These are phyloP conservation scores for Sclerotinia nivalis DNA, from an alignment of 2,329 filamentous ascomycete genomes.

Conservation along the genomic window DNA sequence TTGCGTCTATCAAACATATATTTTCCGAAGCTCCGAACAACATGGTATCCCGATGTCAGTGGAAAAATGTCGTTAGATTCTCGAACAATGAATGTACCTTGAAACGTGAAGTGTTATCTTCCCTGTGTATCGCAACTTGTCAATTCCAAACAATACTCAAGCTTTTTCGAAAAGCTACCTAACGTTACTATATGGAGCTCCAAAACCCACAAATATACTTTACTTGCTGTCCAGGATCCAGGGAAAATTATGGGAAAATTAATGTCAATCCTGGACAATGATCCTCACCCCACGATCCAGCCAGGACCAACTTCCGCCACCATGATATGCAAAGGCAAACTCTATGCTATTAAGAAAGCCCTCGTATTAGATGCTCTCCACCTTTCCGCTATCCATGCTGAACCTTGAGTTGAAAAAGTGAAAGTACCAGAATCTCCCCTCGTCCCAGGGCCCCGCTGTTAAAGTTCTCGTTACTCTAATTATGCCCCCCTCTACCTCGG, in stretches of 20 bases:
- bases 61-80: background rate
- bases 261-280: constrained; percentile 2
- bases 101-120: background rate
- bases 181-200: background rate
- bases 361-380: background rate
- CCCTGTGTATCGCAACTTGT: background rate
- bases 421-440: background rate
- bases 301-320: background rate
- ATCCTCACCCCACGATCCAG: constrained; percentile 17
- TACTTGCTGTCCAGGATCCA: background rate
- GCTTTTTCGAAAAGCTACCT: background rate
- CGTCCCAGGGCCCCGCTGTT: background rate
- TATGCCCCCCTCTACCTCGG: background rate
- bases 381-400: background rate
- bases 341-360: background rate
- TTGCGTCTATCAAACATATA: constrained; percentile 12
- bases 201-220: background rate
- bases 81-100: constrained; percentile 1
- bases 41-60: background rate
- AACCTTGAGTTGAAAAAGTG: background rate
- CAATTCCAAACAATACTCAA: background rate
- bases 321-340: background rate
- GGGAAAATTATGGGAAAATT: background rate
- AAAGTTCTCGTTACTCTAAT: background rate
- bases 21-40: background rate